A percentile compares a stretch with the other conserved stretches of the same genome.
Evolutionary conservation across 1,284 basidiomycete species (phyloP).

Genomic region (Clitocybe nebularis): DNA sequence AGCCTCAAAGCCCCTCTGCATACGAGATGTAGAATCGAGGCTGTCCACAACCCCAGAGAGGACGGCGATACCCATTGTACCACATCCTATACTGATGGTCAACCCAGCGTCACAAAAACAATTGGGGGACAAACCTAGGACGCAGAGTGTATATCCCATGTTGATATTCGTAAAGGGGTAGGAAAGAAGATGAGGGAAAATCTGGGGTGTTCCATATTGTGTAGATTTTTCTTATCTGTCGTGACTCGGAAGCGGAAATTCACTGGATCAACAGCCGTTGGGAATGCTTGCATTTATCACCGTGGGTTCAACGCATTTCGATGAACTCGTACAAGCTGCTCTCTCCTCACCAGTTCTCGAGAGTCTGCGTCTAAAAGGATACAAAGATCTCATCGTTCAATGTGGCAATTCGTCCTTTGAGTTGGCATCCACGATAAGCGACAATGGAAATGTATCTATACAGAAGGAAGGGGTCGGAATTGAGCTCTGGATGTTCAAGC

Average conservation of each 20-base stretch:
- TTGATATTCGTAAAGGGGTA: conserved; percentile 11
- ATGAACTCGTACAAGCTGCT: conserved; percentile 63
- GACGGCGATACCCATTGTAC: conserved; percentile 97
- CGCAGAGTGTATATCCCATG: conserved; percentile 63
- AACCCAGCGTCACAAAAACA: too few species aligned
- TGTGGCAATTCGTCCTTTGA: conserved; percentile 58
- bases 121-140: conserved; percentile 43
- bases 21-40: conserved; percentile 47
- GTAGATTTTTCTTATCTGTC: conserved; percentile 5
- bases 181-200: background rate
- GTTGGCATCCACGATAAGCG: conserved; percentile 20
- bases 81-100: conserved; percentile 79
- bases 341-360: conserved; percentile 56
- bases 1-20: conserved; percentile 23
- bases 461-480: conserved; percentile 49
- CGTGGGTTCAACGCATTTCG: conserved; percentile 89
- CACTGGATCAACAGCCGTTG: conserved; percentile 9
- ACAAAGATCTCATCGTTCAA: conserved; percentile 65
- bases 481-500: conserved; percentile 70
- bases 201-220: conserved; percentile 9
- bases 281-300: conserved; percentile 75
- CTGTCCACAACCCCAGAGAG: conserved; percentile 86
- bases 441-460: conserved; percentile 26
- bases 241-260: conserved; percentile 9
- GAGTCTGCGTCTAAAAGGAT: conserved; percentile 51